phyloP scores from a whole-genome alignment of 257 asterid species.

The Solanum verrucosum region DNA sequence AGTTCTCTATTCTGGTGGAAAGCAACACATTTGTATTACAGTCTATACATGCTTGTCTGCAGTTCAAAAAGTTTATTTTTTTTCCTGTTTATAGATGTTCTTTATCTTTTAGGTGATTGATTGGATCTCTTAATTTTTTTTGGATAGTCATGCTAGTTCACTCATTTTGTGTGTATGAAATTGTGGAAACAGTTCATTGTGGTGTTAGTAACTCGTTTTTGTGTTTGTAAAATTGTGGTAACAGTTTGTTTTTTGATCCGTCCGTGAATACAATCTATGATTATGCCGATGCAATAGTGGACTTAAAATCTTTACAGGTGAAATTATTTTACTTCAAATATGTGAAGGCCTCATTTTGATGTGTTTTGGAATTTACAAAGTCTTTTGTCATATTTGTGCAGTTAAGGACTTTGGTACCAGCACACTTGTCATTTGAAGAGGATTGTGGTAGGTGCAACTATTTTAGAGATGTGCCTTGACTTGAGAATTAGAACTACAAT shows the following conservation, averaged over 20 bases:
- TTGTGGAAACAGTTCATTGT: no score
- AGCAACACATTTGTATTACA: neutral
- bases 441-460: constrained; percentile 59
- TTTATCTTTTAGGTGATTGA: neutral
- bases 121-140: neutral
- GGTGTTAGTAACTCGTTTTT: no score
- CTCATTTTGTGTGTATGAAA: constrained; percentile 7
- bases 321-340: constrained; percentile 10
- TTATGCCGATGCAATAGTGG: constrained; percentile 60
- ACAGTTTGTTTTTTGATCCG: constrained; percentile 89
- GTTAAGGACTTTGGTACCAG: constrained; percentile 74
- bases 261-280: constrained; percentile 50
- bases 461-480: neutral
- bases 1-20: neutral
- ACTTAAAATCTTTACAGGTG: constrained; percentile 65
- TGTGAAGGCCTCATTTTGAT: neutral
- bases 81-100: neutral
- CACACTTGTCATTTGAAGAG: constrained; percentile 67
- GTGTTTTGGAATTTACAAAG: neutral
- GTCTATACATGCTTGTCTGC: neutral
- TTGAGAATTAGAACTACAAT: neutral
- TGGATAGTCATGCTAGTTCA: constrained; percentile 1
- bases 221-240: constrained; percentile 1
- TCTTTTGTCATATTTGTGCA: constrained; percentile 26
- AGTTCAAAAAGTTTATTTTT: neutral